These are phyloP conservation scores for Croton laevigatus DNA, from an alignment of 441 rosid genomes.

Conservation along the genomic window DNA sequence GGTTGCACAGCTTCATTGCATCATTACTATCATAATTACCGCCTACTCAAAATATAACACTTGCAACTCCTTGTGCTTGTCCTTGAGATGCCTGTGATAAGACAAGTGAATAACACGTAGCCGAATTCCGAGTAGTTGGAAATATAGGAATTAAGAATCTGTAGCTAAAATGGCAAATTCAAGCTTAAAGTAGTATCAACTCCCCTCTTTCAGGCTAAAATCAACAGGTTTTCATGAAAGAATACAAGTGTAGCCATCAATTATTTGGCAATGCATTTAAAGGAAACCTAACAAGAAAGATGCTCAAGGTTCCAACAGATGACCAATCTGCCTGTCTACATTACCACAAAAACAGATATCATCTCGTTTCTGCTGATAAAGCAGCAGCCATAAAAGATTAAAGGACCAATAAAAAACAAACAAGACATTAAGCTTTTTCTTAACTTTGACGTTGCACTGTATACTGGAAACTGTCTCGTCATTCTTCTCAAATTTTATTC, in stretches of 20 bases:
- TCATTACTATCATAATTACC: not conserved
- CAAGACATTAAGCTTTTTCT: slow-evolving; percentile 26
- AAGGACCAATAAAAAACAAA: slow-evolving; percentile 37
- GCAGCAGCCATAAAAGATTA: slow-evolving; percentile 33
- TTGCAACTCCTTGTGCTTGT: not conserved
- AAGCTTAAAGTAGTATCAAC: slow-evolving; percentile 3
- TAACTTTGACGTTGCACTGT: slow-evolving; percentile 31
- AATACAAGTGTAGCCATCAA: slow-evolving; percentile 32
- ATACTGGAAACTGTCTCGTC: slow-evolving; percentile 39
- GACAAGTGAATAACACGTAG: not conserved
- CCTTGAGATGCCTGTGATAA: not conserved
- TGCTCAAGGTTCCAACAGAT: slow-evolving; percentile 24
- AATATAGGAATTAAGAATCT: not conserved
- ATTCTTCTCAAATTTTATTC: slow-evolving; percentile 40
- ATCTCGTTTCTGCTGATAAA: slow-evolving; percentile 25
- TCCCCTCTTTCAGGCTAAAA: slow-evolving; percentile 22
- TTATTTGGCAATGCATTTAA: slow-evolving; percentile 46
- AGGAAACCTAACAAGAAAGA: slow-evolving; percentile 31
- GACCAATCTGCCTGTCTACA: slow-evolving; percentile 32
- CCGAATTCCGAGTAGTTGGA: not conserved
- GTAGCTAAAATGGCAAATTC: not conserved
- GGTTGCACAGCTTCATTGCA: not conserved
- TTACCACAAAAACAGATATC: slow-evolving; percentile 25
- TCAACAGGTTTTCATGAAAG: slow-evolving; percentile 33
- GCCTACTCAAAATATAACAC: not conserved